Evolutionary conservation across 306 rosid genomes (phyloP).

Genomic region (Prunus campanulata): DNA sequence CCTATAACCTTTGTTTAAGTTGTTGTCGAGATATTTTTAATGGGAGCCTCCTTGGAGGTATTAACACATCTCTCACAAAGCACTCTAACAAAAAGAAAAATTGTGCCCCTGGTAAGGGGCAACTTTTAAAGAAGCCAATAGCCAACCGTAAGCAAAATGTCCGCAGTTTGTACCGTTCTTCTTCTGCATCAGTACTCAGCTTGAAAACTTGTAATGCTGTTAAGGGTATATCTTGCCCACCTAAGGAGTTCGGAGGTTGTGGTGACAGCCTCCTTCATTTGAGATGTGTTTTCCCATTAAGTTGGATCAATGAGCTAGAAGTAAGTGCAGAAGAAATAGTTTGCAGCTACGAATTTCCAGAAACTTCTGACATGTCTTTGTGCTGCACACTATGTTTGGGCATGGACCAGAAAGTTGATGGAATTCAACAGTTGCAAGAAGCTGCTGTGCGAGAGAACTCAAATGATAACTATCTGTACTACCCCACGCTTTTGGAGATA

Average conservation of each 20-base stretch:
- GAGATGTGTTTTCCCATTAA: constrained; percentile 63
- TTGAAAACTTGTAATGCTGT: constrained; percentile 42
- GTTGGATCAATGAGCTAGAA: constrained; percentile 85
- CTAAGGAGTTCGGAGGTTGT: constrained; percentile 66
- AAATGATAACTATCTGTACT: constrained; percentile 67
- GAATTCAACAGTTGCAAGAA: constrained; percentile 50
- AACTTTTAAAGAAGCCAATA: constrained; percentile 36
- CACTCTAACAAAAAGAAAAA: constrained; percentile 35
- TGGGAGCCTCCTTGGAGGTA: constrained; percentile 39
- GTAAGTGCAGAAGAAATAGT: constrained; percentile 88
- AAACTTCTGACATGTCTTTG: constrained; percentile 61
- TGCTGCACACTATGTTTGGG: constrained; percentile 70
- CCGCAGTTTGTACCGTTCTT: constrained; percentile 24
- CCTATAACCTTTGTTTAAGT: constrained; percentile 76
- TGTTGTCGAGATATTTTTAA: constrained; percentile 59
- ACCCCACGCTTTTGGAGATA: constrained; percentile 56
- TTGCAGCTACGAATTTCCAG: constrained; percentile 98
- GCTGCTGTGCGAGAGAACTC: constrained; percentile 71
- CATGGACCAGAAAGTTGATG: constrained; percentile 43
- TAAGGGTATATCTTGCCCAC: constrained; percentile 53
- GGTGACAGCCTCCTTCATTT: constrained; percentile 72
- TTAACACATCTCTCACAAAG: constrained; percentile 29
- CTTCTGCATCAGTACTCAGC: constrained; percentile 38
- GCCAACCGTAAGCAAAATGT: constrained; percentile 28
- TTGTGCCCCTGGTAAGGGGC: constrained; percentile 32